phyloP scores from a whole-genome alignment of 352 stramenopile species.

The Pythium volutum region DNA sequence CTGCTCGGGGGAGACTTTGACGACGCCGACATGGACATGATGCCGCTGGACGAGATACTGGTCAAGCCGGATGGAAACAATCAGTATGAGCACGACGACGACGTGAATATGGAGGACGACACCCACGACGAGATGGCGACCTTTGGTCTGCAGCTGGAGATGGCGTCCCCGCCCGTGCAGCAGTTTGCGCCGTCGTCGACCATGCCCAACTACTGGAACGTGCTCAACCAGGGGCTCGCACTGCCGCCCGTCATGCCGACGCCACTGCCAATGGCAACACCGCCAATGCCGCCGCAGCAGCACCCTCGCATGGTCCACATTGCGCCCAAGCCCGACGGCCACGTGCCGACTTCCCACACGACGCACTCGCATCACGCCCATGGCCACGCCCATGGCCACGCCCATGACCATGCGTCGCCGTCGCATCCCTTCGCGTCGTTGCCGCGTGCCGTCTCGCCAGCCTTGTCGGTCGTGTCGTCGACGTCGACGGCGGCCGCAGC shows the following conservation, averaged over 20 bases:
- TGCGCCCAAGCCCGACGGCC: conserved; percentile 58
- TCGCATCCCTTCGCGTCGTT: conserved; percentile 6
- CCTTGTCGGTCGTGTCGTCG: conserved; percentile 2
- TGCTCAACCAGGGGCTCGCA: conserved; percentile 63
- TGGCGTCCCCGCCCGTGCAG: conserved; percentile 22
- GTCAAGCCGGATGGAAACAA: not conserved
- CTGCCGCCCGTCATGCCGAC: conserved; percentile 21
- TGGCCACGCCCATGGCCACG: conserved; percentile 6
- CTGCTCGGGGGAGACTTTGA: conserved; percentile 28
- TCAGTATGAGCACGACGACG: not conserved
- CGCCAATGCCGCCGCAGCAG: conserved; percentile 6
- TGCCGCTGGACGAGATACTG: conserved; percentile 48
- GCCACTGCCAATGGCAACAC: not conserved
- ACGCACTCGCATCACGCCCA: not conserved
- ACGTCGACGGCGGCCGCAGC: conserved; percentile 9
- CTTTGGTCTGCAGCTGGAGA: conserved; percentile 1
- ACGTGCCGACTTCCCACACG: conserved; percentile 11
- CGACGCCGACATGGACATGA: conserved; percentile 63
- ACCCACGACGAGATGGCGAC: conserved; percentile 1
- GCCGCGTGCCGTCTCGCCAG: not conserved
- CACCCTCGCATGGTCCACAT: conserved; percentile 70
- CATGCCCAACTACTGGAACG: conserved; percentile 86
- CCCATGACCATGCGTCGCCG: not conserved
- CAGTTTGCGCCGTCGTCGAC: conserved; percentile 68
- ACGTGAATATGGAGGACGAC: conserved; percentile 20